Evolutionary conservation across 2,329 filamentous ascomycete genomes (phyloP).

Genomic region (Coccinonectria pachysandricola): DNA sequence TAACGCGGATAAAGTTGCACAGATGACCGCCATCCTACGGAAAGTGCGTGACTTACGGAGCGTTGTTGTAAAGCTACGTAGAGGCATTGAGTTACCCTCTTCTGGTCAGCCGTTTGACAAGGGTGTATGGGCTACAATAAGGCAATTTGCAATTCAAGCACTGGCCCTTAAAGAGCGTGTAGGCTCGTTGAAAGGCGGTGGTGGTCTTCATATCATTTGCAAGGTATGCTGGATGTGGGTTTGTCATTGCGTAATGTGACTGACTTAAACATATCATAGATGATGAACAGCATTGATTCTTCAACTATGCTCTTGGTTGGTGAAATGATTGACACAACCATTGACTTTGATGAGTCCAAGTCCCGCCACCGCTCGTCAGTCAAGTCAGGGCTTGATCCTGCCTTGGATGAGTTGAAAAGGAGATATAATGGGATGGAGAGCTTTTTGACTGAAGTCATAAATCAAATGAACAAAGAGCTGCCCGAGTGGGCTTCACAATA

Average conservation of each 20-base stretch:
- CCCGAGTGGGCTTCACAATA: conserved; percentile 46
- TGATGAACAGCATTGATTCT: conserved; percentile 2
- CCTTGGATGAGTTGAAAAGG: conserved; percentile 69
- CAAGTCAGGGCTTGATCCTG: conserved; percentile 56
- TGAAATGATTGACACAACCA: conserved; percentile 59
- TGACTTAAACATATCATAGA: conserved; percentile 2
- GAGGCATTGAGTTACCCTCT: conserved; percentile 55
- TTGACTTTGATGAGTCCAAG: conserved; percentile 72
- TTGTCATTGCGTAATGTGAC: background rate
- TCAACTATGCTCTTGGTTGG: conserved; percentile 40
- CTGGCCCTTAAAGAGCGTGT: conserved; percentile 60
- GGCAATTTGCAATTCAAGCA: conserved; percentile 58
- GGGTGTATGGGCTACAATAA: conserved; percentile 64
- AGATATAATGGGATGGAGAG: conserved; percentile 68
- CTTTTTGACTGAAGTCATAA: conserved; percentile 58
- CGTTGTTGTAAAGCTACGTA: conserved; percentile 59
- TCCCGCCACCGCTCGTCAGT: conserved; percentile 64
- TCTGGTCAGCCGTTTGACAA: conserved; percentile 44
- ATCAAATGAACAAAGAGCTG: conserved; percentile 50
- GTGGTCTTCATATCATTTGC: conserved; percentile 10
- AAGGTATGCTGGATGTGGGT: conserved; percentile 24
- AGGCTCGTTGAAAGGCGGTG: conserved; percentile 9
- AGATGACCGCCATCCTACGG: conserved; percentile 51
- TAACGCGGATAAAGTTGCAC: conserved; percentile 47
- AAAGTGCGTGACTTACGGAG: conserved; percentile 67